These are phyloP conservation scores for Adansonia madagascariensis DNA, from an alignment of 441 rosid genomes.

Conservation along the genomic window DNA sequence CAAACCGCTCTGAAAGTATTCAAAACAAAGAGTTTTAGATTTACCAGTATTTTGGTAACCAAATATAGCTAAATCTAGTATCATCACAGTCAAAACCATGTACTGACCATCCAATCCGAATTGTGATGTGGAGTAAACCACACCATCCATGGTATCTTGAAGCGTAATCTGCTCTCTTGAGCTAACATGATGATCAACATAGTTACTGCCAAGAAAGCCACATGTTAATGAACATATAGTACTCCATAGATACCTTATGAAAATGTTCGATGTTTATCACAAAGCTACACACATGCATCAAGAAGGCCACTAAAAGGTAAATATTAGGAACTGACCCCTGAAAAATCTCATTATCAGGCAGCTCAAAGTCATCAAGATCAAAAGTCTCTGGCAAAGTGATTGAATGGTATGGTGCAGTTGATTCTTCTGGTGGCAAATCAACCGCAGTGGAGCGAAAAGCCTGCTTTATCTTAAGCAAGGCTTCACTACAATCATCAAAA, in stretches of 20 bases:
- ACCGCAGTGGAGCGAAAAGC: constrained; percentile 99
- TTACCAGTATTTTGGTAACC: constrained; percentile 23
- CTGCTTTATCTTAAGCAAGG: constrained; percentile 96
- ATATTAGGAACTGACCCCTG: constrained; percentile 76
- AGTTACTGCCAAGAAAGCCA: constrained; percentile 63
- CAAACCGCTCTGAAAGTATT: constrained; percentile 79
- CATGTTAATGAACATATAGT: constrained; percentile 27
- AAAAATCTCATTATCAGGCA: constrained; percentile 91
- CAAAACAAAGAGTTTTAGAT: constrained; percentile 29
- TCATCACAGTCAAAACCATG: constrained; percentile 22
- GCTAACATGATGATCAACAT: constrained; percentile 96
- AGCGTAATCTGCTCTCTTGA: constrained; percentile 98
- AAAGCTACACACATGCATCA: background rate
- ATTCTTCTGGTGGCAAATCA: constrained; percentile 99
- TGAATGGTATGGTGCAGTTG: constrained; percentile 97
- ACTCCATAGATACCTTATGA: constrained; percentile 5
- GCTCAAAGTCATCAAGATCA: constrained; percentile 99
- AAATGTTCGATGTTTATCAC: constrained; percentile 14
- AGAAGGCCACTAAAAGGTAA: background rate
- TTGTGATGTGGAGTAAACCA: constrained; percentile 86
- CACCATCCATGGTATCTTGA: constrained; percentile 98
- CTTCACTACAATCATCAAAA: constrained; percentile 99
- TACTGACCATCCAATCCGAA: constrained; percentile 97
- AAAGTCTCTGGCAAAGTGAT: constrained; percentile 99
- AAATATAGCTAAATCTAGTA: constrained; percentile 28